Evolutionary conservation across 2,329 filamentous ascomycete genomes (phyloP).

Genomic region (Acephala macrosclerotiorum): DNA sequence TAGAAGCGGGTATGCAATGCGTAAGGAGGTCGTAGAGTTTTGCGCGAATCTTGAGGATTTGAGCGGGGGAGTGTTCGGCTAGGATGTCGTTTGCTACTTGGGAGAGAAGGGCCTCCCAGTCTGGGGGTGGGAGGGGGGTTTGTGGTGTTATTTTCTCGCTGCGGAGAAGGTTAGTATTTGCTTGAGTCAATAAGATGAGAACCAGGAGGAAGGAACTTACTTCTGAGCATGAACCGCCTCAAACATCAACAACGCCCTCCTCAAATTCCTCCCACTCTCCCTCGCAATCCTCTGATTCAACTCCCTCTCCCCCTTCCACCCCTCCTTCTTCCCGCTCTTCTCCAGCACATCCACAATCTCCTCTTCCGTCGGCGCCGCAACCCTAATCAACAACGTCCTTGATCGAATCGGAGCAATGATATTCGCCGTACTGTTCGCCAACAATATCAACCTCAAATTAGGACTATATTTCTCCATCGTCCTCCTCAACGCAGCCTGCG

Average conservation of each 20-base stretch:
- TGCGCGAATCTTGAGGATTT: constrained; percentile 85
- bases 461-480: constrained; percentile 99
- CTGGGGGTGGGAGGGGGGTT: constrained; percentile 90
- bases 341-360: constrained; percentile 85
- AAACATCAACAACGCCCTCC: constrained; percentile 92
- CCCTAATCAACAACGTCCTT: constrained; percentile 87
- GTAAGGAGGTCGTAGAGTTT: constrained; percentile 98
- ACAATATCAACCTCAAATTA: constrained; percentile 87
- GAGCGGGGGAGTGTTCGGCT: constrained; percentile 87
- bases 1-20: constrained; percentile 95
- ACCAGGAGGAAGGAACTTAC: constrained; percentile 57
- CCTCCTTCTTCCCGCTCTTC: constrained; percentile 76
- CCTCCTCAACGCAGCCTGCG: constrained; percentile 89
- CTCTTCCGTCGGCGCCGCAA: constrained; percentile 84
- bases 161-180: constrained; percentile 18
- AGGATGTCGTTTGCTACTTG: constrained; percentile 94
- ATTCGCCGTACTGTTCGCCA: constrained; percentile 96
- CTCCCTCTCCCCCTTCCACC: constrained; percentile 77
- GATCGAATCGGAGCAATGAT: constrained; percentile 99
- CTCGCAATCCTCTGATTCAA: constrained; percentile 86
- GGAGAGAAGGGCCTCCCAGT: constrained; percentile 93
- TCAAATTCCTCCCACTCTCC: constrained; percentile 89
- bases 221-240: constrained; percentile 98
- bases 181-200: constrained; percentile 19
- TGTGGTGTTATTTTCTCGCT: constrained; percentile 90